Conservation (phyloP, 345 rosid species). For the Salix caprea region DNA sequence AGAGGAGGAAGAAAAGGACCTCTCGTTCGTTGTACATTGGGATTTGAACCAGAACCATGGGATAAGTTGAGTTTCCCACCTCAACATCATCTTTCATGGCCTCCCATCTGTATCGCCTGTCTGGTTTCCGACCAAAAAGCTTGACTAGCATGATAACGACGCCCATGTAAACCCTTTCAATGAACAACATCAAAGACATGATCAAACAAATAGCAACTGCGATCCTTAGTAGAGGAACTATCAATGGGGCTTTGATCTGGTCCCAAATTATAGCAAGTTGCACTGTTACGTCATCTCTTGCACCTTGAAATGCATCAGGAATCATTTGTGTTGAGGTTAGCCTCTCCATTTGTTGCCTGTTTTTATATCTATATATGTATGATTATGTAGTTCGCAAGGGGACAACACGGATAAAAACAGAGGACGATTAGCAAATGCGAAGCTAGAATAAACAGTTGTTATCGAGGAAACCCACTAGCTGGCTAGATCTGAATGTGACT, state of each 20-base stretch:
- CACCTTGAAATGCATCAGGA: constrained; percentile 46
- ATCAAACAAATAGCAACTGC: constrained; percentile 58
- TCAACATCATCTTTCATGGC: constrained; percentile 85
- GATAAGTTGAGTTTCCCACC: constrained; percentile 73
- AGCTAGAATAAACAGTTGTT: no score
- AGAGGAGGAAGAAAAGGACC: constrained; percentile 36
- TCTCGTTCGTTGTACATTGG: constrained; percentile 97
- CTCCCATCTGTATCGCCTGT: constrained; percentile 72
- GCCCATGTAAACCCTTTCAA: constrained; percentile 87
- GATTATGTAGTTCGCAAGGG: no score
- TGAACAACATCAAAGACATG: constrained; percentile 88
- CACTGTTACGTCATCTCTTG: constrained; percentile 38
- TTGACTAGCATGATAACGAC: constrained; percentile 61
- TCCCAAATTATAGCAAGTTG: constrained; percentile 36
- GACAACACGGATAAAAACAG: no score
- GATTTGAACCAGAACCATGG: constrained; percentile 89
- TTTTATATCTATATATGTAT: background rate
- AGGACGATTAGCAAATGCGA: no score
- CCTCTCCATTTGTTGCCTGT: constrained; percentile 33
- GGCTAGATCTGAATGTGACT: no score
- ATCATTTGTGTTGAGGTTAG: constrained; percentile 28
- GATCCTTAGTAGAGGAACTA: constrained; percentile 63
- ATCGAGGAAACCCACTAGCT: no score
- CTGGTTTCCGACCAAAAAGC: constrained; percentile 74
- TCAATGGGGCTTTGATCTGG: constrained; percentile 78